Evolutionary conservation across 2,329 filamentous ascomycete genomes (phyloP), one percentile per base, ranked within the genome.

Genomic region (Stachybotrys chartarum): DNA sequence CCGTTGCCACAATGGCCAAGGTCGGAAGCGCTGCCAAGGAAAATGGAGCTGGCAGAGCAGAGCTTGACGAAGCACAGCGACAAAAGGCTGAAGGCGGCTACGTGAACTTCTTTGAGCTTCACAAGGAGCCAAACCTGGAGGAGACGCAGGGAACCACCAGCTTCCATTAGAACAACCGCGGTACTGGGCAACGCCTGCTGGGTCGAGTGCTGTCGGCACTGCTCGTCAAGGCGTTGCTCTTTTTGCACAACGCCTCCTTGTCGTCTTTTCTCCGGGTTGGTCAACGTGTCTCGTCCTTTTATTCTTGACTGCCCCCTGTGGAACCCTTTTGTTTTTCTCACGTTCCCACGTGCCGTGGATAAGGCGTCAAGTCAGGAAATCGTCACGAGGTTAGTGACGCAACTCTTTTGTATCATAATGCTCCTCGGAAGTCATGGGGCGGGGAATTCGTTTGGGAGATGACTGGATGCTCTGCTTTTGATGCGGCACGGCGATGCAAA

Each of bases 81-180:
- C 68, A 68, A 30, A 80, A 78, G 65, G 81, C 81, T 5, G 80
- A 84, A 63, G 69, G 75, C 54, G 67, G 70, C 52, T 80, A 78
- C 63, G 69, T 74, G 55, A 77, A 70, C 57, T 84, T 78, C 62
- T 84, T 80, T 60, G 75, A 84, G 61, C 73, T 78, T 32, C 76
- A 80, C 53, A 64, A 61, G 44, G 79, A 81, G 50, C 71, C 75
- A 2, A 73, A 76, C 51, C 60, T 73, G 11, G 74, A 73, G 48
- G 75, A 24, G 24, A 24, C 75, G 0, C 75, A 76, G 58, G 81
- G 80, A 5, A 75, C 74, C 3, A 79, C 77, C 7, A 69, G 74
- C 50, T 84, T 83, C 64, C 73, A 83, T 67, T 82, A 72, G 46
- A 48, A 5, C n/a, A n/a, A 5, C 24, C 24, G 24, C 24, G 24